phyloP scores from a whole-genome alignment of 148 eudicot genomes.

The Heliamphora exappendiculata region DNA sequence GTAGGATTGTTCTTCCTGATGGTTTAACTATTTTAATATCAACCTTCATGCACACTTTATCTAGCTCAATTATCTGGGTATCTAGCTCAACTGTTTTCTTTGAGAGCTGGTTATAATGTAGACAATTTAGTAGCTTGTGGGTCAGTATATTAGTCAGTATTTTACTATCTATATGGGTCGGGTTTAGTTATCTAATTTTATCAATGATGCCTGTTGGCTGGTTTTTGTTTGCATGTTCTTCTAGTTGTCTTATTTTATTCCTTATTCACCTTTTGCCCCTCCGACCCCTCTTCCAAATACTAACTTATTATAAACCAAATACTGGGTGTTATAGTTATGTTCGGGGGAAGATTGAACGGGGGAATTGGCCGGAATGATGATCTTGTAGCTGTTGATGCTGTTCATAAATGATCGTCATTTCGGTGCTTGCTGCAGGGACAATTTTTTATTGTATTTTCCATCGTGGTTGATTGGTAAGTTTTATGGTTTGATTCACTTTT shows the following conservation, averaged over 20 bases:
- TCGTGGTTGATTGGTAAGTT: conserved; percentile 2
- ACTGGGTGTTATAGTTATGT: conserved; percentile 46
- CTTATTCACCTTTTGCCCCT: not conserved
- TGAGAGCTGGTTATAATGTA: not conserved
- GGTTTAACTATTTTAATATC: not conserved
- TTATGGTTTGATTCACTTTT: not conserved
- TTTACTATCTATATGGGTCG: not conserved
- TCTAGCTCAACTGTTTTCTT: not conserved
- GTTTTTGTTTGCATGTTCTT: not conserved
- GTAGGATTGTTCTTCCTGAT: conserved; percentile 25
- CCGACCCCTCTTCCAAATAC: not conserved
- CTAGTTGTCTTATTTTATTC: not conserved
- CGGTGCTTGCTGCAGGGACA: conserved; percentile 17
- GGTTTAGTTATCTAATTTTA: not conserved
- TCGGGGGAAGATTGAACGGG: conserved; percentile 36
- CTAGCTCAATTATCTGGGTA: not conserved
- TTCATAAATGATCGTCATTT: conserved; percentile 14
- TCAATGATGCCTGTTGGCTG: no score
- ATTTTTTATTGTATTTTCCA: conserved; percentile 1
- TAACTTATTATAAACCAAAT: conserved; percentile 10
- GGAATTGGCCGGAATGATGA: conserved; percentile 26
- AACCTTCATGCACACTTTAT: conserved; percentile 7
- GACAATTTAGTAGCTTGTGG: not conserved
- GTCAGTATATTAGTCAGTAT: conserved; percentile 10
- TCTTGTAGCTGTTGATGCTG: conserved; percentile 37